Evolutionary conservation across 495 filamentous ascomycete genomes (phyloP), one percentile per base, ranked within the genome.

Genomic region (Bacidia gigantensis): DNA sequence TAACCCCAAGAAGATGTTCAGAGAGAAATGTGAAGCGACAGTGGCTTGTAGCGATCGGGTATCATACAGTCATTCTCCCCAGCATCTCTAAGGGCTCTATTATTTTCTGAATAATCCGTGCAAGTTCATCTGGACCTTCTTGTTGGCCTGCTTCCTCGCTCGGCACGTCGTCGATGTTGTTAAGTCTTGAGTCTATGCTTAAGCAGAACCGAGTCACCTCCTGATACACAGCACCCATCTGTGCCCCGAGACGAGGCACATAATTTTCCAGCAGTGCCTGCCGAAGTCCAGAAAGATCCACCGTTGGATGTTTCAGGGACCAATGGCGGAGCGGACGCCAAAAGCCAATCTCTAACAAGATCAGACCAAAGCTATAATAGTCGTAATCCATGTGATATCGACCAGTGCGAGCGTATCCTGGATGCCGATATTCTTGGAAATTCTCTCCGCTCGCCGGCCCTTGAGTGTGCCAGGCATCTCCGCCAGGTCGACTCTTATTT

Each of bases 301-400:
- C 20, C 26, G 20, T 51, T 20, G 14, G 38, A 22, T 42, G 26
- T 38, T 20, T 18, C 2, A 35, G 26, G 38, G 21, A 35, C 20
- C 2, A 51, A 5, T 3, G 26, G 2, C 17, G 21, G 3, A 58
- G 14, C 20, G 56, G 44, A 11, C 14, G 41, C 61, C 61, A 64
- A 3, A 62, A 24, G 11, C 54, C 61, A 12, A 64, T 58, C 44
- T 62, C 60, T 0, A 64, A 49, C 12, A 64, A 41, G 0, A 59
- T 42, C 1, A 64, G 24, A n/a, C 61, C 61, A 14, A 64, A 35
- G 14, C 57, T 54, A 46, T 62, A 64, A n/a, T 58, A 53, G 26
- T 64, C 61, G 42, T 62, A 59, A 20, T 52, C 49, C 58, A 59
- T 61, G 0, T 35, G n/a, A 46, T 57, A 64, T 2, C 46, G 9